Percentiles rank a stretch among this genome's conserved stretches.
These are phyloP conservation scores for Cercospora brassicicola DNA, from an alignment of 2,329 filamentous ascomycete species.

Conservation along the genomic window DNA sequence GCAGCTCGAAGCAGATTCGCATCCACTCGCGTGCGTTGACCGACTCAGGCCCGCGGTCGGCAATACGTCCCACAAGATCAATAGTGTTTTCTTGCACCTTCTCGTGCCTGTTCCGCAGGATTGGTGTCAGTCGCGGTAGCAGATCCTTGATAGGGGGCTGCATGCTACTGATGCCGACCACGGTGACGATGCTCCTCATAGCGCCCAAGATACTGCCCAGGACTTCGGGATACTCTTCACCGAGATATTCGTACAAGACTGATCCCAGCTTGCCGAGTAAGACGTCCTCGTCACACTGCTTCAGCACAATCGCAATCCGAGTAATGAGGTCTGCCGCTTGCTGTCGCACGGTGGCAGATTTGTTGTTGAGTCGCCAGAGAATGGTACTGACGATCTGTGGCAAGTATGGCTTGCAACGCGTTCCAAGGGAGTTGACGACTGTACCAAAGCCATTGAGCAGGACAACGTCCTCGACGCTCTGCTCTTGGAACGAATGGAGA, in stretches of 20 bases:
- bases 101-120: slow-evolving; percentile 95
- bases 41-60: slow-evolving; percentile 91
- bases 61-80: slow-evolving; percentile 94
- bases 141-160: slow-evolving; percentile 96
- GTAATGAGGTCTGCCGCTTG: slow-evolving; percentile 96
- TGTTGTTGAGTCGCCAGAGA: slow-evolving; percentile 95
- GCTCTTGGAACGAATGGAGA: slow-evolving; percentile 94
- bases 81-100: slow-evolving; percentile 99
- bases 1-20: slow-evolving; percentile 97
- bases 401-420: slow-evolving; percentile 91
- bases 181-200: slow-evolving; percentile 91
- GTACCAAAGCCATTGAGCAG: slow-evolving; percentile 98
- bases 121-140: slow-evolving; percentile 92
- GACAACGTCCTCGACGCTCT: slow-evolving; percentile 91
- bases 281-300: slow-evolving; percentile 93
- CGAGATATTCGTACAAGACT: slow-evolving; percentile 95
- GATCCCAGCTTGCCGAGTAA: slow-evolving; percentile 93
- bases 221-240: slow-evolving; percentile 97
- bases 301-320: slow-evolving; percentile 97
- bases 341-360: slow-evolving; percentile 92
- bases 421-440: slow-evolving; percentile 91
- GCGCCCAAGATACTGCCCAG: slow-evolving; percentile 94
- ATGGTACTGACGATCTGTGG: slow-evolving; percentile 97
- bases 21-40: slow-evolving; percentile 99
- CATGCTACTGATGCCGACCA: slow-evolving; percentile 97